Base-by-base conservation (phyloP, 2,329 filamentous ascomycete genomes). In the Aspergillus tamarii region DNA sequence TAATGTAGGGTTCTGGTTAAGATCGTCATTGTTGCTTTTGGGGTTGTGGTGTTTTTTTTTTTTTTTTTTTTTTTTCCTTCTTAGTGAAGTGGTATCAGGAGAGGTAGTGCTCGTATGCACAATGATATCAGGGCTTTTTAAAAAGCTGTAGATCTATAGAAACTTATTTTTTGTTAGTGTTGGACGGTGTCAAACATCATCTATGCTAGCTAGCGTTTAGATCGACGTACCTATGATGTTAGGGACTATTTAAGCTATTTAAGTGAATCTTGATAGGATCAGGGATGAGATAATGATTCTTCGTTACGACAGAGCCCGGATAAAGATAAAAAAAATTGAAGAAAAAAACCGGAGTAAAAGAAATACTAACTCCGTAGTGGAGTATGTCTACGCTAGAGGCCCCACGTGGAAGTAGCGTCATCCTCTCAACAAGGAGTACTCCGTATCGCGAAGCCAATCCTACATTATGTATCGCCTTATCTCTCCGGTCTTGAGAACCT, bases 21-120 rank as follows among this genome's bases (percentile, higher is more conserved):
- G n/a, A 54, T 57, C 14, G 60, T 53, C 63, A 65, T 67, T 59
- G 50, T 62, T 36, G 41, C 34, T 39, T 30, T 43, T 12, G n/a
- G 5, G 45, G 43, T 14, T 16, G 21, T 48, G 45, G 2, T 4
- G n/a, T n/a, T n/a, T n/a, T n/a, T n/a, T n/a, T n/a, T n/a, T n/a
- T n/a, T n/a, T n/a, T n/a, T n/a, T n/a, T n/a, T n/a, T n/a, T n/a
- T n/a, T 34, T 32, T 32, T 32, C 5, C 26, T 34, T 36, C 16
- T 48, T 10, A n/a, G 16, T 41, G 39, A 41, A 19, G 16, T 41
- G 6, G 16, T 41, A 41, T 41, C 19, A 19, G 19, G 19, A 4
- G 39, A 4, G 39, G 39, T 41, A 4, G 45, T 48, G 6, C 28
- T 14, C n/a, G 43, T 54, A 57, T 62, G 54, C 36, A 59, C 28